These are phyloP conservation scores for Hemerocallis citrina DNA, from an alignment of 106 monocot genomes.

Conservation along the genomic window DNA sequence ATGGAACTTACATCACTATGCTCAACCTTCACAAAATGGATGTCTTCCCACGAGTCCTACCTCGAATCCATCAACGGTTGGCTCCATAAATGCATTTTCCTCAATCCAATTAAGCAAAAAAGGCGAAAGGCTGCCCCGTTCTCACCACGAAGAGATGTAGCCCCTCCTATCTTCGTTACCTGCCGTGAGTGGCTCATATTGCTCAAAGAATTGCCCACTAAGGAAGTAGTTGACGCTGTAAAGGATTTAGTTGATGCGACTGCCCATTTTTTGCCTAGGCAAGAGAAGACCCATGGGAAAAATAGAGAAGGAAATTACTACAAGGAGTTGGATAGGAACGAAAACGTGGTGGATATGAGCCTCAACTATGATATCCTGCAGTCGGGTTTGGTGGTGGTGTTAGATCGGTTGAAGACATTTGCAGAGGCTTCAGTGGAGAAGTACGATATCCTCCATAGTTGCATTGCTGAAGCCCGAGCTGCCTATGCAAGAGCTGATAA, in stretches of 20 bases:
- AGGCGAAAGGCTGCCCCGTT: slow-evolving; percentile 25
- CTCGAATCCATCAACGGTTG: slow-evolving; percentile 59
- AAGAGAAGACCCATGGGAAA: slow-evolving; percentile 37
- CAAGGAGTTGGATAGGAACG: slow-evolving; percentile 16
- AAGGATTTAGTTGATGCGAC: slow-evolving; percentile 35
- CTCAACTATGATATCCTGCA: slow-evolving; percentile 45
- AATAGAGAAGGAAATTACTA: slow-evolving; percentile 1
- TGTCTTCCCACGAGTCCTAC: slow-evolving; percentile 61
- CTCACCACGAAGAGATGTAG: slow-evolving; percentile 28
- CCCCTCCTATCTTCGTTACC: slow-evolving; percentile 75
- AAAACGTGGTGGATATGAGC: slow-evolving; percentile 32
- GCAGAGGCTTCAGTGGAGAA: slow-evolving; percentile 45
- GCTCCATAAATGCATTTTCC: slow-evolving; percentile 77
- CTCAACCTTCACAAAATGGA: slow-evolving; percentile 83
- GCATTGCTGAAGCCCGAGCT: slow-evolving; percentile 17
- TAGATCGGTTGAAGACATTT: slow-evolving; percentile 43
- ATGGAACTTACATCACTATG: slow-evolving; percentile 46
- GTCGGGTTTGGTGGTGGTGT: slow-evolving; percentile 27
- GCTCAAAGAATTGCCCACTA: slow-evolving; percentile 30
- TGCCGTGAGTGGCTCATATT: slow-evolving; percentile 64
- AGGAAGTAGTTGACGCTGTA: slow-evolving; percentile 51
- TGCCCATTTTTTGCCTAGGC: slow-evolving; percentile 35
- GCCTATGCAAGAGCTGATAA: slow-evolving; percentile 29
- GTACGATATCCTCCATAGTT: slow-evolving; percentile 35
- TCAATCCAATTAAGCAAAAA: slow-evolving; percentile 19